Conservation (phyloP, 768 basidiomycete species). For the Pleurotus tuoliensis region DNA sequence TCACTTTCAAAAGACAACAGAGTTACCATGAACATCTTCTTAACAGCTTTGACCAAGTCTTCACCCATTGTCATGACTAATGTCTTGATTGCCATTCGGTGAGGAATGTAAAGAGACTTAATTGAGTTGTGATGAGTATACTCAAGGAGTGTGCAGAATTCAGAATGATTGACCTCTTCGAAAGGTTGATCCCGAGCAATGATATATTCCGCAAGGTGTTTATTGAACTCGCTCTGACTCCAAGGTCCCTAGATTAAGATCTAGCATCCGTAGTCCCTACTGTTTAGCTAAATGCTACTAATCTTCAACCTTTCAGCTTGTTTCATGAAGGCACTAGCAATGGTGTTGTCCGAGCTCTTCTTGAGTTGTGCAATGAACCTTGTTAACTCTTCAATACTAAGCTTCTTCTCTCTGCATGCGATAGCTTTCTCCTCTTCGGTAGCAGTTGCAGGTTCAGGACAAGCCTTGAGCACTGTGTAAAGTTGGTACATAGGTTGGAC, state of each 20-base stretch:
- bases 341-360: background rate
- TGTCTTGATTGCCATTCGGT: conserved; percentile 8
- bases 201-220: conserved; percentile 14
- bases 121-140: conserved; percentile 10
- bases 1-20: too few species aligned
- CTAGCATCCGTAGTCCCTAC: background rate
- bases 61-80: conserved; percentile 16
- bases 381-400: background rate
- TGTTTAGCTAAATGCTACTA: background rate
- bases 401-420: background rate
- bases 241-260: conserved; percentile 9
- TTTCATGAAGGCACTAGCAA: background rate
- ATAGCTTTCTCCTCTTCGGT: background rate
- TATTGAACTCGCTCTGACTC: conserved; percentile 15
- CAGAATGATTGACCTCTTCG: conserved; percentile 16
- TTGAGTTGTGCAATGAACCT: background rate
- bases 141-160: conserved; percentile 13
- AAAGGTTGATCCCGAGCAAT: conserved; percentile 17
- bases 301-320: background rate
- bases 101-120: conserved; percentile 10
- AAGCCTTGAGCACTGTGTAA: background rate
- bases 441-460: background rate
- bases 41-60: conserved; percentile 9
- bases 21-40: conserved; percentile 14
- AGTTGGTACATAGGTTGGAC: background rate